Evolutionary conservation across 306 rosid genomes (phyloP).

Genomic region (Hippophae tibetana): DNA sequence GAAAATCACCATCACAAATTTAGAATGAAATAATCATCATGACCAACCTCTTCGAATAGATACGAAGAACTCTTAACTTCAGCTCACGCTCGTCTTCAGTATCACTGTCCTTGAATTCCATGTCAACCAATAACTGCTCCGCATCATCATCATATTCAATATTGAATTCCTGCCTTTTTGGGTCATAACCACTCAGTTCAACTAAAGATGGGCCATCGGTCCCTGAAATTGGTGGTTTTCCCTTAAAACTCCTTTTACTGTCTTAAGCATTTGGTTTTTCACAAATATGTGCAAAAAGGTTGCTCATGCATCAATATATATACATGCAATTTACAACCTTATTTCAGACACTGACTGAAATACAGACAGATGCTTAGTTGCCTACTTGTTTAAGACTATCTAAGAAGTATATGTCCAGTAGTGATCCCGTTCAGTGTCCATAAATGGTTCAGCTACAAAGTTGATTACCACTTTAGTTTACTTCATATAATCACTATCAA

Average conservation of each 20-base stretch:
- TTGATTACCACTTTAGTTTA: no score
- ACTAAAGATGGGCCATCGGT: constrained; percentile 59
- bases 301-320: no score
- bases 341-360: no score
- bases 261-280: not conserved
- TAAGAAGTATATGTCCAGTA: no score
- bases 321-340: no score
- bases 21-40: constrained; percentile 15
- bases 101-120: constrained; percentile 92
- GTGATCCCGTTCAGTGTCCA: no score
- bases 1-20: no score
- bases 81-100: constrained; percentile 78
- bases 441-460: no score
- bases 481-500: no score
- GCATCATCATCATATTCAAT: constrained; percentile 93
- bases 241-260: constrained; percentile 39
- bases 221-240: constrained; percentile 49
- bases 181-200: constrained; percentile 77
- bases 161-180: constrained; percentile 83
- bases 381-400: no score
- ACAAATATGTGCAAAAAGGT: no score
- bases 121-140: constrained; percentile 81
- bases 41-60: constrained; percentile 65
- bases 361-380: no score
- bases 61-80: constrained; percentile 64